phyloP scores from a whole-genome alignment of 2,329 filamentous ascomycete genomes.

The Davidsoniella australis region DNA sequence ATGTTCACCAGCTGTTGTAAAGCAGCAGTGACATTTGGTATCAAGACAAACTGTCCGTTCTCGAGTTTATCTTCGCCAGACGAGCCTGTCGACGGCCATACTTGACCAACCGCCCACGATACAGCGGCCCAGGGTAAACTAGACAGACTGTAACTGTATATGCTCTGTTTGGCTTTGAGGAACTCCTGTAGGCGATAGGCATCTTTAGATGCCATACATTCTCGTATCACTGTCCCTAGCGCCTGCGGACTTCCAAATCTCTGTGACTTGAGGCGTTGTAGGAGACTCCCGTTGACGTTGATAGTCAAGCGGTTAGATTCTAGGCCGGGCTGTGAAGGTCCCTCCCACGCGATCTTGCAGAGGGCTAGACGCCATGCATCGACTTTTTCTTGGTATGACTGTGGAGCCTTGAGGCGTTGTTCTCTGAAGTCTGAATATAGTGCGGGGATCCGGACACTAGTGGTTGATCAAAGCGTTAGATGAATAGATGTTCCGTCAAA shows the following conservation, averaged over 20 bases:
- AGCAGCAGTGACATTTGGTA: conserved; percentile 43
- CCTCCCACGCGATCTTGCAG: conserved; percentile 48
- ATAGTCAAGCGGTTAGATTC: conserved; percentile 34
- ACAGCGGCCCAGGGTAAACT: conserved; percentile 52
- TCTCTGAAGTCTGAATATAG: conserved; percentile 75
- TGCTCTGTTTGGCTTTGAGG: conserved; percentile 43
- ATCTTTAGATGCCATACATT: conserved; percentile 51
- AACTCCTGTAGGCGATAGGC: conserved; percentile 60
- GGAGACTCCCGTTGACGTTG: conserved; percentile 42
- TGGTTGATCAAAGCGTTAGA: conserved; percentile 11
- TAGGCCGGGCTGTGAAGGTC: conserved; percentile 29
- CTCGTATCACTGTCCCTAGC: conserved; percentile 58
- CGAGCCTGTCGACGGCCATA: conserved; percentile 40
- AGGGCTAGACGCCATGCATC: conserved; percentile 64
- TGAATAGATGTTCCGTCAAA: conserved; percentile 1
- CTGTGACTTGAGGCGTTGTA: conserved; percentile 53
- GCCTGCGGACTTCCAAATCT: conserved; percentile 71
- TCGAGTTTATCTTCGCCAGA: conserved; percentile 38
- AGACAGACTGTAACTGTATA: conserved; percentile 54
- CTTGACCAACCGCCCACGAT: conserved; percentile 56
- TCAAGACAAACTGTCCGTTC: conserved; percentile 45
- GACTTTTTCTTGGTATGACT: conserved; percentile 69
- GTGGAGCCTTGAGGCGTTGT: conserved; percentile 61
- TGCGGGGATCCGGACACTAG: conserved; percentile 60
- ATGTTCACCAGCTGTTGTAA: conserved; percentile 35